Base-by-base conservation (phyloP, 2,329 filamentous ascomycete species). In the Parafenestella ontariensis region DNA sequence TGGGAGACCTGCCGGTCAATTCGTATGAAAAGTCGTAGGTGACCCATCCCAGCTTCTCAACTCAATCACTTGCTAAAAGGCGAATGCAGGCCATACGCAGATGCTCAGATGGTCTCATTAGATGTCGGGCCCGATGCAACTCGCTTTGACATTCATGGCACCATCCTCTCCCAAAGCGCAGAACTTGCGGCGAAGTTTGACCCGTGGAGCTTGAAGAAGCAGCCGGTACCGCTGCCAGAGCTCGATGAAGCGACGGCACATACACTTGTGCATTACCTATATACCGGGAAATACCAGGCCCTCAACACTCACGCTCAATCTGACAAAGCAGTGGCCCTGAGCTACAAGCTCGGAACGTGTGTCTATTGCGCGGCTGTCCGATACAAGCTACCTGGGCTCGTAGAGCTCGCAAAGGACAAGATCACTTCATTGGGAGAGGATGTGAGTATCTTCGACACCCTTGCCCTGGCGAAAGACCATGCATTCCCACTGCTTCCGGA, bases 281-380 rank as follows among this genome's bases (percentile, higher is more conserved):
- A 69, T 33, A 68, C 61, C 3, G 60, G 59, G 0, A 56, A 48
- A 26, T 71, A 67, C 46, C 59, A 71, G 34, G 51, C 52, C 2
- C 50, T 70, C 7, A 29, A 47, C 5, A 36, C 43, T 3, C 10
- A 45, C 9, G 41, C 49, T 8, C 33, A 52, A 0, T 39, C 17
- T 1, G 52, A 59, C 2, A 49, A 56, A 9, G 44, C 45, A 15
- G 39, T 51, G 5, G 5, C 58, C 3, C 21, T 50, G 1, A 50
- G 24, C 5, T 70, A 69, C 48, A 69, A 62, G 20, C 52, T 64
- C 1, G 54, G 63, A 8, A 65, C 64, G 0, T 64, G 65, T 42
- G 61, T 69, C 0, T 73, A 73, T 43, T 68, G 62, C 41, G 68
- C 69, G 0, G 69, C 70, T 2, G 49, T 61, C 1, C 60, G 62